phyloP scores from a whole-genome alignment of 176 grass and related monocot genomes.

The Aegilops tauschii region DNA sequence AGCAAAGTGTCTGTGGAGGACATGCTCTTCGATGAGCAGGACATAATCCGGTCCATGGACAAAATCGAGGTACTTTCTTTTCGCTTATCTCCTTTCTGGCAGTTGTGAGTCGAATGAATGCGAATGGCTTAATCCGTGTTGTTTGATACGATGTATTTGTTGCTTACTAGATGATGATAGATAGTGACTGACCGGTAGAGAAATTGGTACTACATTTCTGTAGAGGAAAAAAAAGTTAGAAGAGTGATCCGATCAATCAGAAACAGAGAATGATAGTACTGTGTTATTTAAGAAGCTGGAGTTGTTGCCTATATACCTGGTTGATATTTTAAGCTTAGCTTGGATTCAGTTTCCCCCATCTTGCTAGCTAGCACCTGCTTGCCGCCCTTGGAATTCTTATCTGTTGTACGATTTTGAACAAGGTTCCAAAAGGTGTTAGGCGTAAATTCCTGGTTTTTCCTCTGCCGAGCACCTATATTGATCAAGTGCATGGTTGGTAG shows the following conservation, averaged over 20 bases:
- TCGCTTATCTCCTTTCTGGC: not conserved
- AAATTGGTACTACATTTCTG: not conserved
- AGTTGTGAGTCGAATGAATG: not conserved
- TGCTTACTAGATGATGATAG: not conserved
- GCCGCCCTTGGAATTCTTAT: not conserved
- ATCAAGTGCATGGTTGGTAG: too few species aligned
- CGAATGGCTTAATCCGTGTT: not conserved
- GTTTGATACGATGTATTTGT: not conserved
- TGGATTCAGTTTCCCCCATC: not conserved
- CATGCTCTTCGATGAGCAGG: conserved; percentile 86
- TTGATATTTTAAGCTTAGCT: not conserved
- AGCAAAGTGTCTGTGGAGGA: conserved; percentile 97
- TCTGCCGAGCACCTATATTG: not conserved
- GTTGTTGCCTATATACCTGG: not conserved
- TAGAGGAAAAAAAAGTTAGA: not conserved
- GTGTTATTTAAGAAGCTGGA: not conserved
- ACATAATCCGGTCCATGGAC: conserved; percentile 85
- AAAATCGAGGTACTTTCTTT: conserved; percentile 71
- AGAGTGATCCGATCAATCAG: not conserved
- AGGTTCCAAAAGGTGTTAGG: too few species aligned
- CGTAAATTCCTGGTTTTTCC: not conserved
- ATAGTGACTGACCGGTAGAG: not conserved
- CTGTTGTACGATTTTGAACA: not conserved
- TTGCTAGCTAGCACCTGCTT: not conserved
- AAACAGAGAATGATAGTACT: not conserved